phyloP scores from a whole-genome alignment of 2,329 filamentous ascomycete species.

The Allantophomopsis lycopodina region DNA sequence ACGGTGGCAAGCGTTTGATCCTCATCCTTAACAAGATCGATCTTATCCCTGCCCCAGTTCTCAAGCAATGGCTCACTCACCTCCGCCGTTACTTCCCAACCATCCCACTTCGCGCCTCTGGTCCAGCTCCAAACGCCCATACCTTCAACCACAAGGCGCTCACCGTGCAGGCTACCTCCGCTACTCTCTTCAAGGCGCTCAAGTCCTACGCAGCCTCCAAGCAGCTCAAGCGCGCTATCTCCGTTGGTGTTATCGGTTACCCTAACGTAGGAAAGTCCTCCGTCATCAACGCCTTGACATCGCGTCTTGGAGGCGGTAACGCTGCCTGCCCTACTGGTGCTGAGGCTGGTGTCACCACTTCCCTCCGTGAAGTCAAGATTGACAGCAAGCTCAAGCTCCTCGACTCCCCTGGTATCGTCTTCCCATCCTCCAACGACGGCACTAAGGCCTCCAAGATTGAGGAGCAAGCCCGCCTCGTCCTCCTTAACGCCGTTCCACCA shows the following conservation, averaged over 20 bases:
- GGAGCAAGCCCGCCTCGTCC: constrained; percentile 71
- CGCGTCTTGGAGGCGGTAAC: constrained; percentile 55
- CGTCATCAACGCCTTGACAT: constrained; percentile 84
- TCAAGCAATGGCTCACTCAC: constrained; percentile 75
- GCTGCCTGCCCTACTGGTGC: constrained; percentile 77
- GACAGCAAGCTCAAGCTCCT: constrained; percentile 89
- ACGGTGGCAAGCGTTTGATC: constrained; percentile 75
- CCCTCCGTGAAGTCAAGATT: constrained; percentile 79
- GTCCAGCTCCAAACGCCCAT: constrained; percentile 70
- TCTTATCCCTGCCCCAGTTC: constrained; percentile 66
- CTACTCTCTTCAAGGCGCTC: constrained; percentile 74
- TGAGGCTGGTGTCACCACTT: constrained; percentile 85
- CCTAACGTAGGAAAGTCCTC: constrained; percentile 95
- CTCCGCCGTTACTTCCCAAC: constrained; percentile 85
- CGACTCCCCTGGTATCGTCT: constrained; percentile 90
- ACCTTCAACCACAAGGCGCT: constrained; percentile 87
- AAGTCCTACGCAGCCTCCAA: constrained; percentile 78
- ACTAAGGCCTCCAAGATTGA: constrained; percentile 45
- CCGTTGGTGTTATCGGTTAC: constrained; percentile 88
- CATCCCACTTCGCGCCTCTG: constrained; percentile 74
- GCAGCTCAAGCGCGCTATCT: constrained; percentile 78
- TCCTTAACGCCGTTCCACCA: constrained; percentile 83
- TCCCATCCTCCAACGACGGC: constrained; percentile 52
- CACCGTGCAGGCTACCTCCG: constrained; percentile 73
- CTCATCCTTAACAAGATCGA: constrained; percentile 95